Base-by-base conservation (phyloP, 352 stramenopile genomes). In the Globisporangium mamillatum region DNA sequence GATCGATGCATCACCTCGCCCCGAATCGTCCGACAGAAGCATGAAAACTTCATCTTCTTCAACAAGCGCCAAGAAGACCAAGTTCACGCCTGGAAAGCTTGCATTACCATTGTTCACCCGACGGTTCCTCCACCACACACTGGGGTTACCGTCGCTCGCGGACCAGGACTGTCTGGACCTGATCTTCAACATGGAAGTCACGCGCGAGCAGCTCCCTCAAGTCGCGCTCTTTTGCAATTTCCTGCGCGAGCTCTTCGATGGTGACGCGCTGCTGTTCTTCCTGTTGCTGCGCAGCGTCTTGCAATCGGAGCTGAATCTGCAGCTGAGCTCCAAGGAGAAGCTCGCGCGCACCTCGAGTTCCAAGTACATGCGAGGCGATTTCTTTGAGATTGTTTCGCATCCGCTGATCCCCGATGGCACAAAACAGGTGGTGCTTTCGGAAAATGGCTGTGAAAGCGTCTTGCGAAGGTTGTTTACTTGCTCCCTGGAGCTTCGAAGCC, bases 91-190 rank as follows among this genome's bases (percentile, higher is more conserved):
- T 36, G 57, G 53, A 16, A 73, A 68, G 46, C 61, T 90, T 2
- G 79, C 81, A 20, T 86, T 95, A 71, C 82, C 85, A 20, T 71
- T 81, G 29, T 85, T 93, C n/a, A 69, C 80, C 1, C 75, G 80
- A 22, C 77, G 75, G 34, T 84, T 82, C 48, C 60, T 95, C 0
- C 74, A 82, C 1, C 81, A 82, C 8, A 74, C 72, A 0, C 53
- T 95, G 5, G 87, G 87, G 4, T 64, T 92, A 1, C 58, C 70
- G 2, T 60, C 78, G 32, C 69, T 94, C 2, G 85, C 82, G 0
- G 84, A 93, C 20, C 85, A 95, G 70, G 85, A 95, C 20, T 82
- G 75, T 22, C 38, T 92, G 9, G 85, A 95, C 55, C 65, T 95
- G n/a, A 75, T 92, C 56, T 80, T 79, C 62, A 95, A 90, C 44